Evolutionary conservation across 2,329 filamentous ascomycete species (phyloP).

Genomic region (Colletotrichum lentis): DNA sequence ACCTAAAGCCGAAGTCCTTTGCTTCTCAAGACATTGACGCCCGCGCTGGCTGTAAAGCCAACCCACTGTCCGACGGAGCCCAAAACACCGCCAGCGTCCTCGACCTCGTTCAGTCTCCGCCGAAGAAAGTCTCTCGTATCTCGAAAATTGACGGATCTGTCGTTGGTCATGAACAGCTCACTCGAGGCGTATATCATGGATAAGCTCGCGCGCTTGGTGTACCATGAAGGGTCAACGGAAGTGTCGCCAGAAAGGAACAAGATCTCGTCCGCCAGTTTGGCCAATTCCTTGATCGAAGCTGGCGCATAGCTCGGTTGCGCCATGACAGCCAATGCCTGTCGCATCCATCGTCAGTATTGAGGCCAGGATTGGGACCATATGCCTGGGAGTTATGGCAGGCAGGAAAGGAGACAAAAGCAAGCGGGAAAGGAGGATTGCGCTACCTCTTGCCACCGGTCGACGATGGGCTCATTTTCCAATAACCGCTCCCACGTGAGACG

Average conservation of each 20-base stretch:
- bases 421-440: conserved; percentile 40
- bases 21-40: conserved; percentile 84
- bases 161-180: conserved; percentile 95
- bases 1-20: conserved; percentile 81
- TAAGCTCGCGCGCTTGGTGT: conserved; percentile 68
- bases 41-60: conserved; percentile 80
- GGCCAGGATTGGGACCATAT: not conserved
- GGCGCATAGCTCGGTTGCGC: conserved; percentile 82
- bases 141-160: conserved; percentile 73
- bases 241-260: conserved; percentile 85
- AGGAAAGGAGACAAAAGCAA: not conserved
- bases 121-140: conserved; percentile 85
- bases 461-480: conserved; percentile 74
- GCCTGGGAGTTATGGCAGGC: not conserved
- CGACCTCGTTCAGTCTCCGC: conserved; percentile 75
- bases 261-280: conserved; percentile 88
- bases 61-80: conserved; percentile 76
- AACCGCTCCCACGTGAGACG: conserved; percentile 79
- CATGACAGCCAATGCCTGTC: conserved; percentile 86
- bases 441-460: conserved; percentile 88
- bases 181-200: conserved; percentile 72
- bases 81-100: conserved; percentile 68
- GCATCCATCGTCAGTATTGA: conserved; percentile 3
- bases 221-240: conserved; percentile 88
- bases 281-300: conserved; percentile 79